Evolutionary conservation across 73 alveolate genomes (phyloP).

Genomic region (Paramecium sexaurelia): DNA sequence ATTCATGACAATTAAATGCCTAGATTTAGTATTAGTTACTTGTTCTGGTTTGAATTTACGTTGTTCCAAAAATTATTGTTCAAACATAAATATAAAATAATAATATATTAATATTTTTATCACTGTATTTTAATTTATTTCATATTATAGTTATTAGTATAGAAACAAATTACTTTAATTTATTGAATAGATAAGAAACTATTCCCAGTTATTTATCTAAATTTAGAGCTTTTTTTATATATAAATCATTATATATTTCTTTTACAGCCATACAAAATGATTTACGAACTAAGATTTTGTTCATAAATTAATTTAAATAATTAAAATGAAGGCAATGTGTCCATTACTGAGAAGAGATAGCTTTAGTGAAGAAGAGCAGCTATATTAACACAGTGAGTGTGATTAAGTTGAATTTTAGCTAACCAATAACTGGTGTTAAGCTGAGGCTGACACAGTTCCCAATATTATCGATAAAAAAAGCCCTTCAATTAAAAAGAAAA

Average conservation of each 20-base stretch:
- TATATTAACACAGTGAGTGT: conserved; percentile 48
- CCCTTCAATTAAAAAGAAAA: not conserved
- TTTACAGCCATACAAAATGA: not conserved
- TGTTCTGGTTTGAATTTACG: not conserved
- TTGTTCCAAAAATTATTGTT: not conserved
- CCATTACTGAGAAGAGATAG: conserved; percentile 53
- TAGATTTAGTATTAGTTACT: not conserved
- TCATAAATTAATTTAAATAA: not conserved
- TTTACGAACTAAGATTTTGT: not conserved
- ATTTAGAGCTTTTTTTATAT: too few relatives aligned
- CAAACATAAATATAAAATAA: not conserved
- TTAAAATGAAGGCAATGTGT: conserved; percentile 17
- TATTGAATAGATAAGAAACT: too few relatives aligned
- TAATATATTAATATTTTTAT: not conserved
- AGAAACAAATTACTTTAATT: too few relatives aligned
- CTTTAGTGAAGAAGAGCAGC: conserved; percentile 17
- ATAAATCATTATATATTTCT: not conserved
- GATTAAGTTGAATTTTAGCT: conserved; percentile 56
- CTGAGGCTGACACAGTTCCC: conserved; percentile 57
- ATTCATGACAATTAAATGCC: conserved; percentile 33
- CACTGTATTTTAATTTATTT: not conserved
- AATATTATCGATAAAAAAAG: not conserved
- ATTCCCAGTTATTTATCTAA: too few relatives aligned
- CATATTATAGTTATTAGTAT: not conserved
- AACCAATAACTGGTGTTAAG: conserved; percentile 41